phyloP scores from a whole-genome alignment of 2,329 filamentous ascomycete genomes.

The Botrytis fabae region DNA sequence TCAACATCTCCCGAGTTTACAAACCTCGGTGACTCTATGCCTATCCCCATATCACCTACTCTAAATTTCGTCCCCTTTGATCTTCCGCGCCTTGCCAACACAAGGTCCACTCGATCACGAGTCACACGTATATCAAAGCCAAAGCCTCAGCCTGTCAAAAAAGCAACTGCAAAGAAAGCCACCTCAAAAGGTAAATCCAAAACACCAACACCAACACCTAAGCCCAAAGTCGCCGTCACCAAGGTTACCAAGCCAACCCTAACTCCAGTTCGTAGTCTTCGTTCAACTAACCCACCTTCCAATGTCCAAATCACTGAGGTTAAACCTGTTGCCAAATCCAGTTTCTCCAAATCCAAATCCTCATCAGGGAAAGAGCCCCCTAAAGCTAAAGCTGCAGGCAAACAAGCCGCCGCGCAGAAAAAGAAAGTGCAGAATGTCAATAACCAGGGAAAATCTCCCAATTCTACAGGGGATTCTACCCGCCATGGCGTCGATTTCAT shows the following conservation, averaged over 20 bases:
- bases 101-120: neutral
- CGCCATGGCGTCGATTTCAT: neutral
- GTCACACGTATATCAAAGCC: constrained; percentile 12
- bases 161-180: neutral
- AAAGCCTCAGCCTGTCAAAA: neutral
- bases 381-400: neutral
- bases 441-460: neutral
- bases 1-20: neutral
- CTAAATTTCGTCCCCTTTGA: constrained; percentile 8
- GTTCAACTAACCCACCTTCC: neutral
- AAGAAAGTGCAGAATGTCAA: neutral
- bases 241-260: neutral
- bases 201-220: neutral
- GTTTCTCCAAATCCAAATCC: neutral
- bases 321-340: neutral
- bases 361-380: neutral
- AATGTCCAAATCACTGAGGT: neutral
- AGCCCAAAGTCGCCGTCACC: neutral
- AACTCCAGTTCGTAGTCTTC: neutral
- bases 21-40: neutral
- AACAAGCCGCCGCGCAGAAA: neutral
- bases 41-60: neutral
- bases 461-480: neutral
- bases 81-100: neutral
- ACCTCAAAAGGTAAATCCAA: neutral